Conservation (phyloP, 164 flowering plant species). For the Pachysandra terminalis region DNA sequence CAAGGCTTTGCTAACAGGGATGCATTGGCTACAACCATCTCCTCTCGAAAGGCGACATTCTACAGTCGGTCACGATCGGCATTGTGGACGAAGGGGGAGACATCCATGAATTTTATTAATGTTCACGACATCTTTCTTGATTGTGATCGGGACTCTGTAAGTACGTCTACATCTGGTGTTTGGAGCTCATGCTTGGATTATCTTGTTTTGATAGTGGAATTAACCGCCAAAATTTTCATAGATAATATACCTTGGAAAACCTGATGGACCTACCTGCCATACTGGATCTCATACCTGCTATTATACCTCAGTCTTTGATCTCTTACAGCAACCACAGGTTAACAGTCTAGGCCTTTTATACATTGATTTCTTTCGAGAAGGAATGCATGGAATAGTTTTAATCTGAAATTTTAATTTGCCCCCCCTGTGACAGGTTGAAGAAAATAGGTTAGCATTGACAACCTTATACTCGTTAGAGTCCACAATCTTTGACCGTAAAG, state of each 20-base stretch:
- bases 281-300: constrained; percentile 93
- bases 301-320: constrained; percentile 53
- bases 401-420: background rate
- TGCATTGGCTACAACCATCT: constrained; percentile 65
- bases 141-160: constrained; percentile 93
- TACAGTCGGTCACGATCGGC: constrained; percentile 80
- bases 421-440: constrained; percentile 38
- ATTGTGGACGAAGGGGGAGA: constrained; percentile 93
- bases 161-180: constrained; percentile 11
- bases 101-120: constrained; percentile 84
- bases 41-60: constrained; percentile 84
- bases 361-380: background rate
- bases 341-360: constrained; percentile 1
- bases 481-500: constrained; percentile 64
- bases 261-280: constrained; percentile 96
- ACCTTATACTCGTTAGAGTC: constrained; percentile 75
- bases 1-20: constrained; percentile 94
- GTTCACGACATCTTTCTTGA: constrained; percentile 77
- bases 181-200: background rate
- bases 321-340: constrained; percentile 45
- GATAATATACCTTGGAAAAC: constrained; percentile 94
- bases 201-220: background rate
- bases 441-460: constrained; percentile 48
- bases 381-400: background rate
- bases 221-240: constrained; percentile 21